Evolutionary conservation across 768 basidiomycete genomes (phyloP), one percentile per base, ranked within the genome.

Genomic region (Multifurca ochricompacta): DNA sequence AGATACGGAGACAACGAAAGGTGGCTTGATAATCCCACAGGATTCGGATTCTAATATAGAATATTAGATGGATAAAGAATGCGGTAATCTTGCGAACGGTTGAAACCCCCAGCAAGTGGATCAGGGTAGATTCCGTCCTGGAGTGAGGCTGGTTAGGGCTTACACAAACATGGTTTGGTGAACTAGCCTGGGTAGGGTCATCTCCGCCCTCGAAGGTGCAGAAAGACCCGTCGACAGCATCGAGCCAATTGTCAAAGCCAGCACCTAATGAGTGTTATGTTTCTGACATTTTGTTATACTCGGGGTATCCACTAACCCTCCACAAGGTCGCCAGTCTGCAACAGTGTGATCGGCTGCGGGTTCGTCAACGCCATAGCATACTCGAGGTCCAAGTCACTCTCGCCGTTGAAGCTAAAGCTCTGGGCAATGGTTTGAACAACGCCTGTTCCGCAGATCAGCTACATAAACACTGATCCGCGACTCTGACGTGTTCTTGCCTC

Each of bases 341-440:
- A 69, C 36, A 75, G 53, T 16, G 66, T 69, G 23, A 76, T 42
- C 0, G 64, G 62, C 59, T 72, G 74, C 32, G 62, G 66, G 10
- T 61, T 55, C 0, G 68, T 70, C 66, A 82, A 69, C 8, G 76
- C 74, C 61, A 88, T 79, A 10, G 72, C 78, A 49, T 85, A 87
- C 66, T 87, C 77, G 19, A 87, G 77, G 64, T 89, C 87, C 3
- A 89, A 75, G 62, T 83, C 75, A 23, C 84, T 82, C 72, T 87
- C 87, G n/a, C 74, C 80, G 48, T 84, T 81, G 39, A 70, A 70
- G 4, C 68, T 59, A 59, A 79, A 77, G 42, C 73, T 66, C 37
- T 69, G 62, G 21, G 75, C 64, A 14, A 69, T 66, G 3, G 70
- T 76, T 55, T 80, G 78, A 36, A 59, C 70, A 11, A 73, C 73